A percentile compares a stretch with the other conserved stretches of the same genome.
Conservation (phyloP, 1,139 yeast species). For the Diutina siamensis region DNA sequence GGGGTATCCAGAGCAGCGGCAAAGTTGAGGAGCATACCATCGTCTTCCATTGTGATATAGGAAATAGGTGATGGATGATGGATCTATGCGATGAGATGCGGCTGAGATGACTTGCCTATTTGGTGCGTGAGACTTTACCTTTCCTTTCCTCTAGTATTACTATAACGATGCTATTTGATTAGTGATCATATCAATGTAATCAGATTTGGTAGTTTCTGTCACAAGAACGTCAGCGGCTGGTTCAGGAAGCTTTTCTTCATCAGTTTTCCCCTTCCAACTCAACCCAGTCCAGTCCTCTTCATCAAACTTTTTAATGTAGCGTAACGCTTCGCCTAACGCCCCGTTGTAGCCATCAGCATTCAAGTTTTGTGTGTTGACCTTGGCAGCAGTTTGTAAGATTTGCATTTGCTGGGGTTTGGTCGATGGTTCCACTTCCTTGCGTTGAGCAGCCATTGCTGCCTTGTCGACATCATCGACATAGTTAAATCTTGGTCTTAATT, state of each 20-base stretch:
- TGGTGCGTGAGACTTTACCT: no score
- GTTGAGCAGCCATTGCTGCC: background rate
- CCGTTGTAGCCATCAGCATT: constrained; percentile 6
- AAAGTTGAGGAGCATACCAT: constrained; percentile 3
- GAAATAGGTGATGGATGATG: background rate
- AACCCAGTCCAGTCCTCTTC: constrained; percentile 5
- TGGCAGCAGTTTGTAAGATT: background rate
- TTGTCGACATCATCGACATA: constrained; percentile 1
- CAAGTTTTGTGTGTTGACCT: background rate
- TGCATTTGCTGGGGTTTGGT: constrained; percentile 1
- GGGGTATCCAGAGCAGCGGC: background rate
- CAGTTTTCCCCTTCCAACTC: background rate
- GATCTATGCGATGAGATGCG: background rate
- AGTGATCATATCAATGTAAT: constrained; percentile 3
- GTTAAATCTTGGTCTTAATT: background rate
- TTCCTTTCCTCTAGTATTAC: no score
- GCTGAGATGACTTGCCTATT: background rate
- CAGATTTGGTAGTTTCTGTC: background rate
- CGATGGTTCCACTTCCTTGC: background rate
- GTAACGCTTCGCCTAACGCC: constrained; percentile 4
- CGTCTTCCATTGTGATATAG: constrained; percentile 1
- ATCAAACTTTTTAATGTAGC: constrained; percentile 1
- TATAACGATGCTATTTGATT: no score
- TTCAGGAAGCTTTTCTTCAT: background rate
- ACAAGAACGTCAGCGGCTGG: background rate